Evolutionary conservation across 768 basidiomycete species (phyloP).

Genomic region (Trametes elegans): DNA sequence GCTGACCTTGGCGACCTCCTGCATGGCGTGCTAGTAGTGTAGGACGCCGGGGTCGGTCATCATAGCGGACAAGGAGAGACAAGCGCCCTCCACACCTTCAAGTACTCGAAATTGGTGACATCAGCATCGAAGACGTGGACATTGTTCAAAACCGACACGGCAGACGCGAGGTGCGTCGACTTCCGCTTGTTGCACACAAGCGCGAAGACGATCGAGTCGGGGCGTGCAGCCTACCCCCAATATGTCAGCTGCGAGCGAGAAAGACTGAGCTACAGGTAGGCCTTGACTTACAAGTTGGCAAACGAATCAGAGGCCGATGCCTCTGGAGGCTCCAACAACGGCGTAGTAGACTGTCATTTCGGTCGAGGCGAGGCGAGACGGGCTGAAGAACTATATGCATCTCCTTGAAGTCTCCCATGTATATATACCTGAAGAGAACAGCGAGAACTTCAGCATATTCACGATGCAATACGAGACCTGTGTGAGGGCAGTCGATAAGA

Average conservation of each 20-base stretch:
- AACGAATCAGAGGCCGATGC: constrained; percentile 6
- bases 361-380: too few species aligned
- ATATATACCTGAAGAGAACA: too few species aligned
- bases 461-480: too few species aligned
- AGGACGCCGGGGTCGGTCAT: neutral
- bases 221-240: constrained; percentile 9
- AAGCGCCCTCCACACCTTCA: constrained; percentile 36
- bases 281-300: neutral
- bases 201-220: constrained; percentile 23
- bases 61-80: neutral
- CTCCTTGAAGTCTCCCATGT: too few species aligned
- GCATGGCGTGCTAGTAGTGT: constrained; percentile 18
- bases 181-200: constrained; percentile 21
- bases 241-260: neutral
- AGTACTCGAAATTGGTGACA: constrained; percentile 29
- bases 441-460: too few species aligned
- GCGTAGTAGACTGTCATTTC: constrained; percentile 2
- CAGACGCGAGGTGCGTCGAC: constrained; percentile 4
- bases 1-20: neutral
- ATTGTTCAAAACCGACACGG: constrained; percentile 20
- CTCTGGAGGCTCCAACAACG: constrained; percentile 8
- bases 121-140: constrained; percentile 37
- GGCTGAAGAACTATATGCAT: too few species aligned
- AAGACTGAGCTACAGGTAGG: neutral
- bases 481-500: too few species aligned